phyloP scores from a whole-genome alignment of 257 asterid genomes.

The Osmanthus fragrans region DNA sequence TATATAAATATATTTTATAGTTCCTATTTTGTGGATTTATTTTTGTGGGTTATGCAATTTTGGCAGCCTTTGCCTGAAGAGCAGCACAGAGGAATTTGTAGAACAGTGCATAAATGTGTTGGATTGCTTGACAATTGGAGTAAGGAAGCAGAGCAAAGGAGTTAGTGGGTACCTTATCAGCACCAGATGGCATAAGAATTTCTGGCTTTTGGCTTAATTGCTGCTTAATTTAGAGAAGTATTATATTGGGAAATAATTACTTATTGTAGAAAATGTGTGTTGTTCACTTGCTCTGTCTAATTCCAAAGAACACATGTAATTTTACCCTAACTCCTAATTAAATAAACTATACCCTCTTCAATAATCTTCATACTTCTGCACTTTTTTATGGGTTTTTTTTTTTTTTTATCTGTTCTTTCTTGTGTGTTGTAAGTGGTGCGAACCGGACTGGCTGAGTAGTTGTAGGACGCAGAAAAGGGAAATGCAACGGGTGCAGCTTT shows the following conservation, averaged over 20 bases:
- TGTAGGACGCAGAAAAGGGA: too few species aligned
- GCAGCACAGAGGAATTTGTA: constrained; percentile 70
- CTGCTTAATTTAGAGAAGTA: constrained; percentile 11
- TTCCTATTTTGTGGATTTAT: background rate
- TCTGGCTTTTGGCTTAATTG: constrained; percentile 81
- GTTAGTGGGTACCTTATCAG: constrained; percentile 89
- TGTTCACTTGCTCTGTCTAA: too few species aligned
- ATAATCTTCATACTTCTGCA: too few species aligned
- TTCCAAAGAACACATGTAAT: too few species aligned
- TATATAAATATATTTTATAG: background rate
- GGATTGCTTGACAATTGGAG: constrained; percentile 92
- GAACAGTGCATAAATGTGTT: constrained; percentile 63
- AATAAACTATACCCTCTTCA: too few species aligned
- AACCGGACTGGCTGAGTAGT: too few species aligned
- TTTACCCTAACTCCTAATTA: too few species aligned
- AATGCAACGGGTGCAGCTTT: too few species aligned
- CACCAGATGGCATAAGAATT: constrained; percentile 92
- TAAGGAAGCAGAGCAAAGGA: constrained; percentile 73
- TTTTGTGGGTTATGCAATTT: background rate
- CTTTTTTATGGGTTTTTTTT: too few species aligned
- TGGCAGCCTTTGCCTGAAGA: constrained; percentile 59
- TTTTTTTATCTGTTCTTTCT: too few species aligned
- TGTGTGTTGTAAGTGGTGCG: too few species aligned
- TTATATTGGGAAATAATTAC: constrained; percentile 3
- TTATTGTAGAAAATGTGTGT: constrained; percentile 16